phyloP scores from a whole-genome alignment of 208 protist species.

The Phytomonas francai region DNA sequence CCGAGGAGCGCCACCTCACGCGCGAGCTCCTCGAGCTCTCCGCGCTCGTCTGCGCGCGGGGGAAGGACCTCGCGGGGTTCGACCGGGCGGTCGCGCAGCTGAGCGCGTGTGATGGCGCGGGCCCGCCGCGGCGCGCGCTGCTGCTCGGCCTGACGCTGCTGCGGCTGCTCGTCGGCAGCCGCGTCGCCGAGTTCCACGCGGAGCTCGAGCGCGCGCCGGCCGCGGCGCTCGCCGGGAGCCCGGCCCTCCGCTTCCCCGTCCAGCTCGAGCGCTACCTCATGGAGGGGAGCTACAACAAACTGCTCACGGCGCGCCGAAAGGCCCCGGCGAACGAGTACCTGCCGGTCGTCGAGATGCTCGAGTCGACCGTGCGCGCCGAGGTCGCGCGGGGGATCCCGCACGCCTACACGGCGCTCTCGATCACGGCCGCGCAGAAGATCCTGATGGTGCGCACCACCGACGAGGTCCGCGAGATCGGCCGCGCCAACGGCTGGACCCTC shows the following conservation, averaged over 20 bases:
- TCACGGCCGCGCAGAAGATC: slow-evolving; percentile 73
- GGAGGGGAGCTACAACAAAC: slow-evolving; percentile 92
- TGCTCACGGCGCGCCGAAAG: slow-evolving; percentile 75
- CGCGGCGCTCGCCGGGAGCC: slow-evolving; percentile 55
- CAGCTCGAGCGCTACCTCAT: slow-evolving; percentile 88
- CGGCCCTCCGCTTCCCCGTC: slow-evolving; percentile 80
- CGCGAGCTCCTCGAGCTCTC: slow-evolving; percentile 83
- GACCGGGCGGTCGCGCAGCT: slow-evolving; percentile 85
- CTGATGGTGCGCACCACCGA: slow-evolving; percentile 74
- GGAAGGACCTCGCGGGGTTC: slow-evolving; percentile 72
- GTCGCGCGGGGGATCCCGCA: slow-evolving; percentile 85
- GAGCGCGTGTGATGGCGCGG: too few relatives aligned
- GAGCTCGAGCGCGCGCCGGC: slow-evolving; percentile 89
- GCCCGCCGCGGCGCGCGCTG: slow-evolving; percentile 64
- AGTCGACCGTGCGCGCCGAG: slow-evolving; percentile 84
- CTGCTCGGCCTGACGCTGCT: slow-evolving; percentile 89
- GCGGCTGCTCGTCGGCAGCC: slow-evolving; percentile 73
- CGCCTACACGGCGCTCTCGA: slow-evolving; percentile 74
- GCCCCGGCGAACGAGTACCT: slow-evolving; percentile 88
- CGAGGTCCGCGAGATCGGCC: slow-evolving; percentile 61
- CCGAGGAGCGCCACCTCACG: slow-evolving; percentile 75
- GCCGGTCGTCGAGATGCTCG: slow-evolving; percentile 84
- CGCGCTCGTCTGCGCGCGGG: slow-evolving; percentile 64
- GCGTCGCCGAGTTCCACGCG: slow-evolving; percentile 90
- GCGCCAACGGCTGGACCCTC: slow-evolving; percentile 47